Conservation (phyloP, 352 stramenopile species). For the Blastocystis sp. region DNA sequence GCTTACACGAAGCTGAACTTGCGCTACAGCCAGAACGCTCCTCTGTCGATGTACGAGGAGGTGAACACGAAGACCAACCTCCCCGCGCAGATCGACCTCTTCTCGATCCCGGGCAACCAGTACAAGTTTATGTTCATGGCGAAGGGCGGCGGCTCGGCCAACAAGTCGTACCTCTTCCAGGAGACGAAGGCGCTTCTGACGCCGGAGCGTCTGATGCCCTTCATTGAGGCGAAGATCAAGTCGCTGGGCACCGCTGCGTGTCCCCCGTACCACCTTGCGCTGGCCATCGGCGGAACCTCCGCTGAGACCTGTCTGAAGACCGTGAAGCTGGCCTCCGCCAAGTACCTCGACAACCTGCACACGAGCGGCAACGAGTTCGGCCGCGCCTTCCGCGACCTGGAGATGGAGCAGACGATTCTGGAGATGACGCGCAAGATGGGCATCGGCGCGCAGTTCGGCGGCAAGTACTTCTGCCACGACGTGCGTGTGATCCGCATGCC, state of each 20-base stretch:
- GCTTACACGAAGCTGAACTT: slow-evolving; percentile 75
- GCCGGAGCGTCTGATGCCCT: slow-evolving; percentile 66
- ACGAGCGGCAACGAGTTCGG: slow-evolving; percentile 68
- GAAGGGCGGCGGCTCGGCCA: slow-evolving; percentile 76
- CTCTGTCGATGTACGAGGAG: slow-evolving; percentile 76
- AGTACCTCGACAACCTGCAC: slow-evolving; percentile 74
- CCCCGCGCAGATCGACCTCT: slow-evolving; percentile 75
- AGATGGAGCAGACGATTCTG: slow-evolving; percentile 72
- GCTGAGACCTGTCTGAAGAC: slow-evolving; percentile 78
- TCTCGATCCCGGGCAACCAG: slow-evolving; percentile 67
- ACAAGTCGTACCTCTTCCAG: slow-evolving; percentile 81
- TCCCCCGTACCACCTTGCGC: slow-evolving; percentile 75
- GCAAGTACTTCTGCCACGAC: slow-evolving; percentile 82
- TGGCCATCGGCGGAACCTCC: slow-evolving; percentile 73
- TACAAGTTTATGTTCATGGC: slow-evolving; percentile 80
- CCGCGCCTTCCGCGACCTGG: slow-evolving; percentile 72
- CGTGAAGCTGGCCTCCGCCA: slow-evolving; percentile 75
- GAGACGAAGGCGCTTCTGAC: slow-evolving; percentile 80
- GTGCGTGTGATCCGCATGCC: slow-evolving; percentile 74
- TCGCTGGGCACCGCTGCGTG: slow-evolving; percentile 75
- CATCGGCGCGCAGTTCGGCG: slow-evolving; percentile 75
- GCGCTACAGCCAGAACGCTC: slow-evolving; percentile 73
- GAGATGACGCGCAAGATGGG: slow-evolving; percentile 74
- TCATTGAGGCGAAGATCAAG: slow-evolving; percentile 75
- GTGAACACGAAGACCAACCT: slow-evolving; percentile 77